Evolutionary conservation across 2,329 filamentous ascomycete genomes (phyloP), one percentile per base, ranked within the genome.

Genomic region (Colletotrichum higginsianum): DNA sequence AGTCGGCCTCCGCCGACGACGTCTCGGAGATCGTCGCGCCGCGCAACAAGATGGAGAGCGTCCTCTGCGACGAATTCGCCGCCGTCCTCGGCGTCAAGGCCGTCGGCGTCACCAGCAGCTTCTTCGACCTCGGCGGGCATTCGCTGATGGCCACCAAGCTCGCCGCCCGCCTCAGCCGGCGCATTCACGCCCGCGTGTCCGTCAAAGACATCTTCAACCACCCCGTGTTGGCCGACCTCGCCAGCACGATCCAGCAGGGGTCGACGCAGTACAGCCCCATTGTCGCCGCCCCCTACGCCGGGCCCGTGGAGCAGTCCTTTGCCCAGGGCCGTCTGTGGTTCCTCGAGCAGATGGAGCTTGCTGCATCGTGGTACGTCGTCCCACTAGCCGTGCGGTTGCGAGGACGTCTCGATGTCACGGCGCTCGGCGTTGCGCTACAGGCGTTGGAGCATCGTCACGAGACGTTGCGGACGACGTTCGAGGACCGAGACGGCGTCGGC

Each of bases 301-400:
- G 75, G 4, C 75, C 75, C 8, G 69, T 75, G 7, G 69, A 75
- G 52, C 75, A 75, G 42, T 76, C 75, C 2, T 76, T 73, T 71
- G 74, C 74, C 11, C 75, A 77, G 56, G 71, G 73, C 12, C 72
- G 75, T 5, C 61, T 77, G 3, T 77, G 75, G 75, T 77, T 77
- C 61, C 58, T 77, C 21, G 75, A 77, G 4, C 71, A 73, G 40
- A 72, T 77, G 26, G 53, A 76, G 42, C 64, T 62, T 2, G 75
- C 68, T 8, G 23, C 58, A 0, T 58, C 66, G 3, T 75, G 75
- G 73, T 77, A 75, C 23, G 61, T 73, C 23, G 72, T 75, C 35
- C 72, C 74, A 18, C 64, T 60, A 11, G 70, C 71, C 2, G 57
- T 72, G 2, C 69, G 73, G 1, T 38, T 76, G 21, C 62, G 61